Evolutionary conservation across 345 rosid genomes (phyloP).

Genomic region (Stellera chamaejasme): DNA sequence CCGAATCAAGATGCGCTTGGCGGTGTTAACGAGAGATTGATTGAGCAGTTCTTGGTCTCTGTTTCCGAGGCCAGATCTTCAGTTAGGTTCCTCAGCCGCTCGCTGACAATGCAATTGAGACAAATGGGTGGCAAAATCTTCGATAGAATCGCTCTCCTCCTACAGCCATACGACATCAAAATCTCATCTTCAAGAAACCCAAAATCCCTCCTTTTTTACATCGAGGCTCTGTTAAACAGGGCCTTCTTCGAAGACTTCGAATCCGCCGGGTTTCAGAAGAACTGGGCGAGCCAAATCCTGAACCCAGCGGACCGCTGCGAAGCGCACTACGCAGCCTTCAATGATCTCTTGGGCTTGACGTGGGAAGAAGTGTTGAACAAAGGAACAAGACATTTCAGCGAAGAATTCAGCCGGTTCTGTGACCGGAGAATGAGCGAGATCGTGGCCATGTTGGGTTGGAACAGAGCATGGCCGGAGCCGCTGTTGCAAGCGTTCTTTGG

Average conservation of each 20-base stretch:
- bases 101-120: constrained; percentile 52
- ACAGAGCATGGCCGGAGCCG: constrained; percentile 84
- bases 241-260: constrained; percentile 92
- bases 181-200: constrained; percentile 54
- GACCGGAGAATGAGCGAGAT: constrained; percentile 94
- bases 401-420: constrained; percentile 76
- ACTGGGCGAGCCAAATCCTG: constrained; percentile 41
- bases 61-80: constrained; percentile 71
- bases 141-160: constrained; percentile 54
- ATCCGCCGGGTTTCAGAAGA: constrained; percentile 57
- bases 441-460: constrained; percentile 74
- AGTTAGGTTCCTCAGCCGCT: constrained; percentile 51
- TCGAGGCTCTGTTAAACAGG: constrained; percentile 61
- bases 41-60: constrained; percentile 52
- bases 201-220: constrained; percentile 43
- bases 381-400: constrained; percentile 87
- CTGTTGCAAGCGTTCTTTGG: constrained; percentile 70
- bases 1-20: constrained; percentile 18
- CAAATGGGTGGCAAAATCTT: constrained; percentile 51
- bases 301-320: constrained; percentile 76
- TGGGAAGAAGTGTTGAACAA: constrained; percentile 85
- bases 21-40: constrained; percentile 34
- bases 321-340: constrained; percentile 51
- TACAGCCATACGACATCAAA: constrained; percentile 64
- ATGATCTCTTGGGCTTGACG: constrained; percentile 44